A percentile compares a stretch with the other conserved stretches of the same genome.
These are phyloP conservation scores for Thelonectria rubi DNA, from an alignment of 2,329 filamentous ascomycete genomes.

Conservation along the genomic window DNA sequence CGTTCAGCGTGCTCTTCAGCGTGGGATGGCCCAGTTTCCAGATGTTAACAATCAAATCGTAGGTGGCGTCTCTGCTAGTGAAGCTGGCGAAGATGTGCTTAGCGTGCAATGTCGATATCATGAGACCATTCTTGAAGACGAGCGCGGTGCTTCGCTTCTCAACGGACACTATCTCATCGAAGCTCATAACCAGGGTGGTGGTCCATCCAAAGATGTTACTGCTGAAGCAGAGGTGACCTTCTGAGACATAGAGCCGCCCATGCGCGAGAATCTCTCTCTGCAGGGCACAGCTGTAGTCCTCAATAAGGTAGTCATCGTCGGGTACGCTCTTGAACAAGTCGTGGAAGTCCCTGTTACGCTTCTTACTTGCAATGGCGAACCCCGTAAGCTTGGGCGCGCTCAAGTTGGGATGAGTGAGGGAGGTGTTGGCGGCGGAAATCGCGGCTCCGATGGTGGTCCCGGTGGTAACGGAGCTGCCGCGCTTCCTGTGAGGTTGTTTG, in stretches of 20 bases:
- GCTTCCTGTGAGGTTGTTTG: constrained; percentile 70
- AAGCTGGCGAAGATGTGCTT: constrained; percentile 97
- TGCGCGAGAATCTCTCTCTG: constrained; percentile 96
- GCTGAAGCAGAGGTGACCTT: constrained; percentile 97
- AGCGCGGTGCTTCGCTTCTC: constrained; percentile 97
- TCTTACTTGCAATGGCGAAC: constrained; percentile 95
- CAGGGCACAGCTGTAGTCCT: constrained; percentile 96
- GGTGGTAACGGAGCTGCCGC: constrained; percentile 82
- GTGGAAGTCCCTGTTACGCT: constrained; percentile 95
- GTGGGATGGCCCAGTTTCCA: constrained; percentile 98
- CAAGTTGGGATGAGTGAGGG: constrained; percentile 71
- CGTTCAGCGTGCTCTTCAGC: constrained; percentile 89
- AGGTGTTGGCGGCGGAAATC: constrained; percentile 74
- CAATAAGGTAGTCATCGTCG: constrained; percentile 96
- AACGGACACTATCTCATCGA: constrained; percentile 95
- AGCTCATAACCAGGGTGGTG: constrained; percentile 96
- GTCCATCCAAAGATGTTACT: constrained; percentile 99
- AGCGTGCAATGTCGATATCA: constrained; percentile 94
- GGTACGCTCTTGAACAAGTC: constrained; percentile 94
- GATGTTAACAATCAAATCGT: constrained; percentile 96
- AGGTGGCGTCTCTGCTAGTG: constrained; percentile 92
- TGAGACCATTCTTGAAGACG: constrained; percentile 95
- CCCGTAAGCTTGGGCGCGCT: constrained; percentile 83
- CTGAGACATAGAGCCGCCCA: constrained; percentile 92
- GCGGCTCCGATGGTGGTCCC: constrained; percentile 73